Evolutionary conservation across 108 stramenopile genomes (phyloP), one percentile per base, ranked within the genome.

Genomic region (Pseudonitzschia multiseries): DNA sequence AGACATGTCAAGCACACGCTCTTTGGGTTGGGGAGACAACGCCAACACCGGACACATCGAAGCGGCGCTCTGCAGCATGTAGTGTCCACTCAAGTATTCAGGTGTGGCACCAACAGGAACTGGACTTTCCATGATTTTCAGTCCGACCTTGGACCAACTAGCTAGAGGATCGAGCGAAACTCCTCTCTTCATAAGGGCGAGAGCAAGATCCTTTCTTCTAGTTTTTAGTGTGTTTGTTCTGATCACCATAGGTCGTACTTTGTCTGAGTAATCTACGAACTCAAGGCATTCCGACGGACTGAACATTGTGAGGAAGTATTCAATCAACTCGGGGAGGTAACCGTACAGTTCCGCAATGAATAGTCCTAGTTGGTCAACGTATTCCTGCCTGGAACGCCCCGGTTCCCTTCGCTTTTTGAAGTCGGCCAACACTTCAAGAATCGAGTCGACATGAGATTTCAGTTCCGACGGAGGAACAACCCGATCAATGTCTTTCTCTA

Each of bases 21-120:
- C 99, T 15, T 94, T 94, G 29, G 97, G 97, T 69, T 93, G 86
- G 17, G 98, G 98, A 8, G 73, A 88, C 40, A 99, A 80, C 1
- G 99, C 98, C 84, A 99, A 81, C 3, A 99, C 97, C 0, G 98
- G 98, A 70, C 94, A 97, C 93, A 99, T 94, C 1, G 97, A 98
- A 26, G 98, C 95, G 8, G 99, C 98, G 71, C 95, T 91, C 74
- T 99, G 99, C 53, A 99, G 89, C 97, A 99, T 99, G 86, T 99
- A 99, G 72, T 97, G 95, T 9, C 99, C 99, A 36, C 95, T 90
- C 54, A 99, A 84, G 83, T 99, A 99, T 79, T 99, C 99, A 17
- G 99, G 99, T 18, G 99, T 99, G 9, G 99, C 99, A 20, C 99
- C 99, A 60, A 99, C 90, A 13, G 99, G 99, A 20, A 99, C 96